These are phyloP conservation scores for Mollisia scopiformis DNA, from an alignment of 2,329 filamentous ascomycete genomes.

Conservation along the genomic window DNA sequence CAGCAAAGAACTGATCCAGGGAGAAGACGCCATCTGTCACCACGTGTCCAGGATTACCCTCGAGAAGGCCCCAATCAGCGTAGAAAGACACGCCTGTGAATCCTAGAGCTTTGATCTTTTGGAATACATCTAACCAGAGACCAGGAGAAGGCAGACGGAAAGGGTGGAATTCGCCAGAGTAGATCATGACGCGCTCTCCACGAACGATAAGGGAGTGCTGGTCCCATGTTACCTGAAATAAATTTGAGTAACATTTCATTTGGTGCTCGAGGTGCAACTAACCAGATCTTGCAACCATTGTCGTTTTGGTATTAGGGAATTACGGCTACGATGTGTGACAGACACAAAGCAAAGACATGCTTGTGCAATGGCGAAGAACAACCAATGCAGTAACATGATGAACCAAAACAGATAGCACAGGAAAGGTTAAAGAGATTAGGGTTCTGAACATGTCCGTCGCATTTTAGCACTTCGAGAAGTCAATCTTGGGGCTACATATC, in stretches of 20 bases:
- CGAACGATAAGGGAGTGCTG: constrained; percentile 70
- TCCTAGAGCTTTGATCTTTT: constrained; percentile 75
- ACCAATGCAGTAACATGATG: neutral
- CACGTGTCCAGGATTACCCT: constrained; percentile 71
- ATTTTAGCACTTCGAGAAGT: neutral
- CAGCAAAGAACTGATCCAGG: constrained; percentile 73
- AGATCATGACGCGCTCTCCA: constrained; percentile 72
- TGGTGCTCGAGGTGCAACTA: neutral
- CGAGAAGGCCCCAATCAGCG: constrained; percentile 73
- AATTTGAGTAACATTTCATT: too few species aligned
- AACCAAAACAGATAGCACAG: neutral
- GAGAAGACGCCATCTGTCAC: constrained; percentile 69
- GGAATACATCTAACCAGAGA: constrained; percentile 47
- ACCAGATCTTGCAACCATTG: neutral
- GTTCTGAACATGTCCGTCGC: neutral
- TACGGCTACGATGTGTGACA: neutral
- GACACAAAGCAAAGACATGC: neutral
- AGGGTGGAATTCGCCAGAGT: constrained; percentile 75
- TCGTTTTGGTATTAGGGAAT: neutral
- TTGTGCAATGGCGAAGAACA: neutral
- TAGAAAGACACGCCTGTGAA: constrained; percentile 81
- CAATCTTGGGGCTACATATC: neutral
- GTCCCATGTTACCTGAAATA: constrained; percentile 65
- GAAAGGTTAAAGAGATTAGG: neutral
- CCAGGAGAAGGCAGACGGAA: constrained; percentile 37